Evolutionary conservation across 1,284 basidiomycete genomes (phyloP), one percentile per base, ranked within the genome.

Genomic region (Apiotrichum domesticum): DNA sequence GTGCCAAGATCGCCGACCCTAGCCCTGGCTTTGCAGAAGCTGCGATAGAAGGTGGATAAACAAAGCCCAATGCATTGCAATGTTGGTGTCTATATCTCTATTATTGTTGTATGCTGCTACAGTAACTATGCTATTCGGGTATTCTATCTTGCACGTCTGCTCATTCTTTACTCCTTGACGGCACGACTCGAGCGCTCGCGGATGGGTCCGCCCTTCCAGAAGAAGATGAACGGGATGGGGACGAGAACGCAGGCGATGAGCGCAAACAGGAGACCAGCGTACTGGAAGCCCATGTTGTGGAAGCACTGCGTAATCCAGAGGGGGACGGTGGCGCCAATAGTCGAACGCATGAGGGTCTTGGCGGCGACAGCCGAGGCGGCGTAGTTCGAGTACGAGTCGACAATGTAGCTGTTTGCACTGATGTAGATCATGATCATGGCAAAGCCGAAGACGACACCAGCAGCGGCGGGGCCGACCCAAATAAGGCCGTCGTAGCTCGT

Each of bases 311-410:
- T 49, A 29, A 57, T 52, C 68, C 68, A 72, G 35, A 72, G 62
- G 9, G 72, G 71, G 3, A 73, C 67, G 0, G 63, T 63, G 3
- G 74, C 77, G 9, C 80, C 80, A 51, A 77, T 68, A 8, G 77
- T 62, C 6, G 74, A 76, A 21, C 80, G 73, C 51, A 79, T 66
- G 21, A 82, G 70, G 0, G 79, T 80, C 68, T 81, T 81, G 52
- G 79, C 79, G 3, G 80, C 78, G 47, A 79, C 70, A 1, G 76
- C 77, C 8, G 73, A 75, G 1, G 78, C 76, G 1, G 69, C 67
- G 37, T 57, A 64, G 54, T 66, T 54, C 35, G 63, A 53, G 53
- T 71, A 73, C 1, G 61, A 62, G 53, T 73, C 71, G 39, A 73
- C 67, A 39, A 73, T 69, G 61, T 73, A 73, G 33, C 57, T 57